phyloP scores from a whole-genome alignment of 148 eudicot genomes.

The Arctostaphylos glauca region DNA sequence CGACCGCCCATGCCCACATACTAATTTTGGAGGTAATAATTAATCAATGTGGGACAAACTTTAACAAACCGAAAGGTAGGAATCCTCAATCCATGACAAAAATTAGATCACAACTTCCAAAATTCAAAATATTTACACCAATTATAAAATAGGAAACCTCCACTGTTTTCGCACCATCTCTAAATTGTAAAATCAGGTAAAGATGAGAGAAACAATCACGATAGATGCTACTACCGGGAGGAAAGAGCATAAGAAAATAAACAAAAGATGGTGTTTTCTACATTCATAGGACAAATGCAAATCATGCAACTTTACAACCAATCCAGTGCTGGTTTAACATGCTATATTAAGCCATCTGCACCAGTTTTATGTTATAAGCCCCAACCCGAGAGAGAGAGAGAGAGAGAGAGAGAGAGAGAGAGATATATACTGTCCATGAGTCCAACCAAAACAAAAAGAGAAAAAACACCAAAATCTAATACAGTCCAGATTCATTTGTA shows the following conservation, averaged over 20 bases:
- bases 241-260: too few relatives aligned
- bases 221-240: not conserved
- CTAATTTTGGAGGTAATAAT: too few relatives aligned
- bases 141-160: not conserved
- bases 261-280: not conserved
- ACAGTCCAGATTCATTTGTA: not conserved
- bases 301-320: not conserved
- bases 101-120: not conserved
- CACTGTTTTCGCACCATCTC: not conserved
- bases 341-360: too few relatives aligned
- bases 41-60: too few relatives aligned
- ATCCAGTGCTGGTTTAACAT: not conserved
- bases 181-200: not conserved
- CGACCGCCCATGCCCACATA: too few relatives aligned
- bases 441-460: too few relatives aligned
- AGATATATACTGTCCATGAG: not conserved
- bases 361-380: too few relatives aligned
- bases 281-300: not conserved
- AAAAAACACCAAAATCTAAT: not conserved
- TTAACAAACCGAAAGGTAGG: too few relatives aligned
- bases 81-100: not conserved
- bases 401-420: not conserved
- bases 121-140: not conserved
- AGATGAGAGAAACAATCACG: not conserved
- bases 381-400: not conserved